phyloP scores from a whole-genome alignment of 1,139 yeast genomes.

The Trichomonascaceae sp. region DNA sequence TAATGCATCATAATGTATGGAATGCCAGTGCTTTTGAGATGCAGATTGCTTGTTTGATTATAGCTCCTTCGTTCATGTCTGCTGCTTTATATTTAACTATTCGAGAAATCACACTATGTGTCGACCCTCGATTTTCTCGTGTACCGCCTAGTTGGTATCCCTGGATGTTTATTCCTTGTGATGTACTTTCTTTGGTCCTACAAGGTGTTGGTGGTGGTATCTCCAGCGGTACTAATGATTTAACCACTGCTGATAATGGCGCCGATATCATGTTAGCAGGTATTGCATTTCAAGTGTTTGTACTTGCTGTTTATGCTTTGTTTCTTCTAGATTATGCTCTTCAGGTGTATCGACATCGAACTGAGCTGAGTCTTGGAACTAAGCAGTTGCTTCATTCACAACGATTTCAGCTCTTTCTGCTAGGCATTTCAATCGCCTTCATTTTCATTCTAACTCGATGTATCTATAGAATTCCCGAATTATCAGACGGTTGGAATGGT shows the following conservation, averaged over 20 bases:
- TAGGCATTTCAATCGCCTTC: constrained; percentile 26
- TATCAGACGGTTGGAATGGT: constrained; percentile 74
- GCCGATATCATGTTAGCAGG: constrained; percentile 80
- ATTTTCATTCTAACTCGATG: constrained; percentile 57
- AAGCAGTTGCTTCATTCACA: neutral
- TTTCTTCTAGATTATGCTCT: constrained; percentile 19
- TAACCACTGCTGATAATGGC: constrained; percentile 26
- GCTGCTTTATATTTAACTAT: constrained; percentile 77
- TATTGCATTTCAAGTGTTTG: constrained; percentile 59
- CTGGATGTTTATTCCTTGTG: constrained; percentile 59
- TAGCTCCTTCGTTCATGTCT: constrained; percentile 86
- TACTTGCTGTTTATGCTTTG: constrained; percentile 43
- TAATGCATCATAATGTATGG: neutral
- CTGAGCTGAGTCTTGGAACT: constrained; percentile 19
- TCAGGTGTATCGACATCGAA: neutral
- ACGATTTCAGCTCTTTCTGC: neutral
- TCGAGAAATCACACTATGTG: constrained; percentile 66
- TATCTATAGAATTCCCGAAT: constrained; percentile 73
- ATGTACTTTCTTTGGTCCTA: constrained; percentile 59
- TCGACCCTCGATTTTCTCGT: constrained; percentile 56
- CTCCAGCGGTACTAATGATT: neutral
- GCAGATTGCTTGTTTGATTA: constrained; percentile 65
- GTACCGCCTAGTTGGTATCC: constrained; percentile 74
- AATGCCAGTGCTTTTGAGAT: neutral
- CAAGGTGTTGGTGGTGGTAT: constrained; percentile 85